Percentiles rank a stretch among this genome's conserved stretches.
These are phyloP conservation scores for Ustilago curta DNA, from an alignment of 1,284 basidiomycete species.

Conservation along the genomic window DNA sequence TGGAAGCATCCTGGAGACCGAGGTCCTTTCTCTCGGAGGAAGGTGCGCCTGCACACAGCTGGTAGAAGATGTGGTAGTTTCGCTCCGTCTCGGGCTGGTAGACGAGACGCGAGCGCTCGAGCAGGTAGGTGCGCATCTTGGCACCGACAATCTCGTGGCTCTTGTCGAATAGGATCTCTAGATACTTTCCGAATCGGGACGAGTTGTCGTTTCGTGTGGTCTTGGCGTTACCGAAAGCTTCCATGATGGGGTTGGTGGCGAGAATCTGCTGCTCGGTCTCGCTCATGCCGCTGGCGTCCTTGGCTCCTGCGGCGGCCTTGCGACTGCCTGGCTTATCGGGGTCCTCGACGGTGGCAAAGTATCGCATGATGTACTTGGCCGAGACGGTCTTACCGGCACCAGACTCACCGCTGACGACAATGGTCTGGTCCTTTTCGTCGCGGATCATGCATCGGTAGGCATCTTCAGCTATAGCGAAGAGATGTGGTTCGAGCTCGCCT, in stretches of 20 bases:
- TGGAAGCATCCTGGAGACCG: conserved; percentile 83
- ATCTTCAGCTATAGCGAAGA: conserved; percentile 99
- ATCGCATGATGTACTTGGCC: conserved; percentile 99
- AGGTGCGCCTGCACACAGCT: conserved; percentile 95
- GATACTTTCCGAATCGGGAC: conserved; percentile 98
- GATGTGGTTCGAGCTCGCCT: conserved; percentile 95
- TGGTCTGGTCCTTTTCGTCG: conserved; percentile 95
- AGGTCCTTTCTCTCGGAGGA: conserved; percentile 94
- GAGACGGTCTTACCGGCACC: conserved; percentile 99
- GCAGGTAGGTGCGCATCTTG: conserved; percentile 93
- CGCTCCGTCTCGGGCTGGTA: conserved; percentile 93
- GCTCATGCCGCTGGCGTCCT: conserved; percentile 78
- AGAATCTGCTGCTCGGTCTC: conserved; percentile 97
- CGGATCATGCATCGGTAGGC: conserved; percentile 97
- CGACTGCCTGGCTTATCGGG: conserved; percentile 72
- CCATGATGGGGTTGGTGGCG: conserved; percentile 98
- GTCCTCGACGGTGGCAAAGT: conserved; percentile 97
- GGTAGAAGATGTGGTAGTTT: conserved; percentile 99
- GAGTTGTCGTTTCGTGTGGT: conserved; percentile 99
- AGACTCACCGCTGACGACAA: conserved; percentile 98
- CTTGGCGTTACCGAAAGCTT: conserved; percentile 99
- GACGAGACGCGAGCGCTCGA: conserved; percentile 96
- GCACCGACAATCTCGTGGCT: conserved; percentile 97
- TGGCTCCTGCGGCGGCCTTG: conserved; percentile 70
- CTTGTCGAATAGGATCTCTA: conserved; percentile 97